These are phyloP conservation scores for Carex sylvatica DNA, from an alignment of 202 grass and related monocot species.

Conservation along the genomic window DNA sequence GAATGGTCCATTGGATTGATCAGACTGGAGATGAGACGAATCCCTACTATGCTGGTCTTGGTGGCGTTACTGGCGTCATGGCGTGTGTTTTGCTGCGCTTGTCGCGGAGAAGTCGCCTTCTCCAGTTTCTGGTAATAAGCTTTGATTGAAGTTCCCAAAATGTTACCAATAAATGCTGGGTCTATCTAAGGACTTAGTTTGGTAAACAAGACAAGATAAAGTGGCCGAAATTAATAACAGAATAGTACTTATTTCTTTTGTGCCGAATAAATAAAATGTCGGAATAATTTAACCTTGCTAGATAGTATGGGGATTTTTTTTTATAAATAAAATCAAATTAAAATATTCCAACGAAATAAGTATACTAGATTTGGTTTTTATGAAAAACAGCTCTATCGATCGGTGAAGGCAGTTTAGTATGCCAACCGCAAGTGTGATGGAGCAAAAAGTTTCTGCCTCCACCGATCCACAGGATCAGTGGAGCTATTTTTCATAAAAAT, in stretches of 20 bases:
- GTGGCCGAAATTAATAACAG: background rate
- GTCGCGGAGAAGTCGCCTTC: background rate
- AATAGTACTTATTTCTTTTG: background rate
- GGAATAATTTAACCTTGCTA: background rate
- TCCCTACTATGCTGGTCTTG: no score
- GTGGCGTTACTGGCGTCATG: background rate
- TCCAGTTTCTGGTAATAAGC: background rate
- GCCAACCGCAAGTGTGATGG: no score
- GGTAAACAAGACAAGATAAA: background rate
- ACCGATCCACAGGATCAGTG: no score
- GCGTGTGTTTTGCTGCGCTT: slow-evolving; percentile 9
- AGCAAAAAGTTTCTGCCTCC: no score
- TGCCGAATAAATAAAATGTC: background rate
- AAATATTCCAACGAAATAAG: no score
- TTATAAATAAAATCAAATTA: no score
- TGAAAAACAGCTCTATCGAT: no score
- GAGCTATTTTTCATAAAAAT: no score
- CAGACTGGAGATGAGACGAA: no score
- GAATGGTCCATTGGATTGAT: no score
- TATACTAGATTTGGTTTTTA: no score
- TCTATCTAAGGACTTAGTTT: background rate
- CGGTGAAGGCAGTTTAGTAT: no score
- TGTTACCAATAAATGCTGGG: background rate
- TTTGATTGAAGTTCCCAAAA: background rate
- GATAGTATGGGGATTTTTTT: background rate